Evolutionary conservation across 2,329 filamentous ascomycete genomes (phyloP).

Genomic region (Pseudocercospora fijiensis): DNA sequence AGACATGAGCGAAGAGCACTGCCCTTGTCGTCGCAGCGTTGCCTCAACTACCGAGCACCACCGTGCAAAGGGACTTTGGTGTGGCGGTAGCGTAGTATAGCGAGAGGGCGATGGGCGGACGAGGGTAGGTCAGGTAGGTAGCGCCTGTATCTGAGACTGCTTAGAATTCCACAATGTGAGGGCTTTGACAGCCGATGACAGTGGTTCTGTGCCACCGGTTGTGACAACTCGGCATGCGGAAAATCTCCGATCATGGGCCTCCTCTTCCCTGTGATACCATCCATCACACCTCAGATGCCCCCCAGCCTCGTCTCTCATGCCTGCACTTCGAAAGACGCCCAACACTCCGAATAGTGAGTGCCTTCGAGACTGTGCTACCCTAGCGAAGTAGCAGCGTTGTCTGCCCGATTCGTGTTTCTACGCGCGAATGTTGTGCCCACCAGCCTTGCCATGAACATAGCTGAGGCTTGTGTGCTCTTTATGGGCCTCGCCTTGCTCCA

Average conservation of each 20-base stretch:
- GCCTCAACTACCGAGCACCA: neutral
- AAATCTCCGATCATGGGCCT: neutral
- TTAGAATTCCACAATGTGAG: neutral
- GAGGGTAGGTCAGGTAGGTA: neutral
- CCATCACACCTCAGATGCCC: neutral
- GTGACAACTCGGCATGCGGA: conserved; percentile 1
- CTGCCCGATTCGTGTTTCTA: no score
- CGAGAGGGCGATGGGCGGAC: neutral
- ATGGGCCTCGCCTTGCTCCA: no score
- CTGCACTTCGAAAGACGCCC: no score
- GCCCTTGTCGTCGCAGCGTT: neutral
- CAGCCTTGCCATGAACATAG: no score
- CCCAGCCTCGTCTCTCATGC: neutral
- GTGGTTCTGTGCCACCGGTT: neutral
- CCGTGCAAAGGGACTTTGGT: neutral
- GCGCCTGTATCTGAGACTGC: conserved; percentile 1
- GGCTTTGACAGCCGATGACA: conserved; percentile 2
- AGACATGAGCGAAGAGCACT: neutral
- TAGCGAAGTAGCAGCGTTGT: no score
- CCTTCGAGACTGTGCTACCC: no score
- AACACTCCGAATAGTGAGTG: no score
- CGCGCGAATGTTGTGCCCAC: no score
- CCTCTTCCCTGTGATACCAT: neutral
- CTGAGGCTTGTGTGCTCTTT: no score
- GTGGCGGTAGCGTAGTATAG: neutral